Evolutionary conservation across 2,329 filamentous ascomycete genomes (phyloP), one percentile per base, ranked within the genome.

Genomic region (Fusarium sp.): DNA sequence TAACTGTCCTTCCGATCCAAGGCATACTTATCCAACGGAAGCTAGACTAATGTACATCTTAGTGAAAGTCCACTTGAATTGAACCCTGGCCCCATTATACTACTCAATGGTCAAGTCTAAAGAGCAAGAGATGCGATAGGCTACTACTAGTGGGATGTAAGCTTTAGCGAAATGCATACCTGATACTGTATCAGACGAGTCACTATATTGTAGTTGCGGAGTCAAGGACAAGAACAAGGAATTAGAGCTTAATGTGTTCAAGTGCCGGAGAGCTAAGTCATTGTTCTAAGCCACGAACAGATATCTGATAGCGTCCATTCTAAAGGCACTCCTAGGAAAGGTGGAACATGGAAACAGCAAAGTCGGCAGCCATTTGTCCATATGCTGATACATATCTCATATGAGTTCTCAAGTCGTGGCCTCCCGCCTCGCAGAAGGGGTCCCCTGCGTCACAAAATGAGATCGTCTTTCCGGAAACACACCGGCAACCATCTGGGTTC

Each of bases 371-470:
- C 23, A 28, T 14, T 23, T 58, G 43, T 9, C 58, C 71, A 37
- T 70, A 72, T 26, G 23, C 45, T 4, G 53, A 30, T 11, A 73
- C 69, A 7, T 74, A 73, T 58, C 59, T 66, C 63, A 72, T 58
- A n/a, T 74, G 71, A 18, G 64, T 54, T 10, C 50, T 71, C 30
- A 73, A 42, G 11, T 67, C 57, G 6, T 59, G 41, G 14, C 69
- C 61, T 5, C 71, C 71, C 13, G 61, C 66, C 5, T 73, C 66
- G 6, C 71, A 73, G 46, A 72, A 73, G 46, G 65, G 45, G 12
- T 74, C 71, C 4, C 64, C 71, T 4, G 69, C 44, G 6, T 74
- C 63, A 21, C 71, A 73, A 45, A 72, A 60, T 1, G 71, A 73
- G 16, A 71, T 21, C 7, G 57, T 69, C n/a, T 53, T 72, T 25